phyloP scores from a whole-genome alignment of 257 asterid species.

The Fraxinus quadrangulata region DNA sequence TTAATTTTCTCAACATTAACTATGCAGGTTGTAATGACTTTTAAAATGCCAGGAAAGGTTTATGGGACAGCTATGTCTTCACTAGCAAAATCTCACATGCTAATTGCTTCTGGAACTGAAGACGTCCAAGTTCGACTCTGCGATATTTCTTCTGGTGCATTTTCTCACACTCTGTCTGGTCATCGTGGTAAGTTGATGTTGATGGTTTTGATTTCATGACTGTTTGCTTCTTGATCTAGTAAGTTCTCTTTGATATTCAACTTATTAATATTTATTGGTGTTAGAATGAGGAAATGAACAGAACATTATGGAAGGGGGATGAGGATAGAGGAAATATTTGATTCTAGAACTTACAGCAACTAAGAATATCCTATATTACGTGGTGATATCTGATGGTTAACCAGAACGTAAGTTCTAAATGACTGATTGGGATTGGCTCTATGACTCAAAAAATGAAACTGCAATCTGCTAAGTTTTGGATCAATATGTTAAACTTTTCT shows the following conservation, averaged over 20 bases:
- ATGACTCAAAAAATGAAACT: slow-evolving; percentile 1
- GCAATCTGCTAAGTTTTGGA: background rate
- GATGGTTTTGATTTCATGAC: slow-evolving; percentile 1
- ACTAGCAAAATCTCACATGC: slow-evolving; percentile 84
- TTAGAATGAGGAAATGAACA: background rate
- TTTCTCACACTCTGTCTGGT: slow-evolving; percentile 96
- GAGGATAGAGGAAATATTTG: background rate
- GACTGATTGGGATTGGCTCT: slow-evolving; percentile 4
- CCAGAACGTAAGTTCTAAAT: background rate
- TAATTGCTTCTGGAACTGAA: slow-evolving; percentile 94
- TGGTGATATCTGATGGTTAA: background rate
- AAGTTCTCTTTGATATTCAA: background rate
- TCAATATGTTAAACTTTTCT: no score
- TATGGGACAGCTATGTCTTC: slow-evolving; percentile 89
- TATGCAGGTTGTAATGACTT: slow-evolving; percentile 71
- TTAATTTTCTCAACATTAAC: slow-evolving; percentile 26
- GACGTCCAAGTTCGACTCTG: slow-evolving; percentile 99
- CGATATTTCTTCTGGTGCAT: slow-evolving; percentile 96
- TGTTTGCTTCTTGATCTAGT: slow-evolving; percentile 1
- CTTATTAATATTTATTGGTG: background rate
- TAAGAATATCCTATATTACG: background rate
- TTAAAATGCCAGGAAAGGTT: slow-evolving; percentile 99
- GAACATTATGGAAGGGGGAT: background rate
- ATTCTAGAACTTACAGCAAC: background rate
- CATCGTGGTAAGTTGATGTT: slow-evolving; percentile 81